Evolutionary conservation across 2,329 filamentous ascomycete genomes (phyloP), one percentile per base, ranked within the genome.

Genomic region (Aureobasidium mangrovei): DNA sequence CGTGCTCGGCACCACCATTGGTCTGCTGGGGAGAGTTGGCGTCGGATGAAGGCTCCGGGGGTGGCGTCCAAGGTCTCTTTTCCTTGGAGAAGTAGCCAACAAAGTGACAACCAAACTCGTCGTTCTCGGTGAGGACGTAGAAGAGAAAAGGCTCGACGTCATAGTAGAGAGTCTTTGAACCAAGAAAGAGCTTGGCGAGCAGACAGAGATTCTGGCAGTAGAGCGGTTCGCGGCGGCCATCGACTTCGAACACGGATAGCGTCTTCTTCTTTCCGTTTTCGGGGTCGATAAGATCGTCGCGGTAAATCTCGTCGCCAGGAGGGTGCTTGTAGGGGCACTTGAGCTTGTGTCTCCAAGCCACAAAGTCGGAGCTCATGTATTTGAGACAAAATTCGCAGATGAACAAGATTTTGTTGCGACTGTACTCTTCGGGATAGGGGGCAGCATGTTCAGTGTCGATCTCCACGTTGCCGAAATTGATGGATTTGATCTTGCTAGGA

Each of bases 61-160:
- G 56, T 53, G 64, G 61, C 3, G 63, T 62, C 41, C 63, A 64
- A 8, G 66, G 66, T 41, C 94, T 80, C 72, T 98, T 98, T 72
- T 98, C 93, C 69, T 98, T 98, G 48, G 93, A 97, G 64, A 98
- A 98, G 67, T 98, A 98, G n/a, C 93, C 93, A 28, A 97, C 91
- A 61, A 98, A 93, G 67, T 96, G 93, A 66, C 93, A 96, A 18
- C 91, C 91, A 18, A 85, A 81, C 54, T 93, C 86, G 64, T 96
- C 88, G 62, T 91, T 91, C 63, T 95, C 93, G 60, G 90, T 95
- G 73, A 97, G 88, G 62, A 96, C 91, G 68, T 97, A 97, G 73
- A 97, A 97, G 5, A 97, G 72, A 68, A 97, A 97, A 0, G 91
- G 93, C 61, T 97, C 91, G 2, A 97, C 91, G 64, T 97, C 91